Percentiles rank a stretch among this genome's conserved stretches.
Conservation (phyloP, 116 monocot genomes). For the Posidonia oceanica region DNA sequence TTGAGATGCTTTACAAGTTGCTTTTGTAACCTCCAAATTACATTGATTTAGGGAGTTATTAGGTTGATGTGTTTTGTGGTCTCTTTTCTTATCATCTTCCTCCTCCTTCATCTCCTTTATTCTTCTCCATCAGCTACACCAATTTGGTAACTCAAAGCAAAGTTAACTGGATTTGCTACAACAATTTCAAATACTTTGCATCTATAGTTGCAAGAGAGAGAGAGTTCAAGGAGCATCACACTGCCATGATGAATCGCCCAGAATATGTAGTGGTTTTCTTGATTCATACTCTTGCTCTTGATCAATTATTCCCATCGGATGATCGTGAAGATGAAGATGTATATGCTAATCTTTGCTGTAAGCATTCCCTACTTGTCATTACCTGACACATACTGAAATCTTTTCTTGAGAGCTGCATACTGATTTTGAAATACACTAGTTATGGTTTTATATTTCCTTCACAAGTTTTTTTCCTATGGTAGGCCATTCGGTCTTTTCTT, state of each 20-base stretch:
- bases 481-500: conserved; percentile 59
- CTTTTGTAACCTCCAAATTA: no score
- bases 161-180: conserved; percentile 90
- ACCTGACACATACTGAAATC: no score
- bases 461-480: conserved; percentile 11
- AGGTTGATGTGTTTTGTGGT: no score
- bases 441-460: conserved; percentile 2
- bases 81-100: no score
- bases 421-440: neutral
- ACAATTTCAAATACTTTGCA: no score
- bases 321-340: conserved; percentile 31
- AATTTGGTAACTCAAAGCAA: no score
- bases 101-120: no score
- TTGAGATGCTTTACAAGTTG: no score
- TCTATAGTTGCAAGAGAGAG: no score
- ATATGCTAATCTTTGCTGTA: conserved; percentile 59
- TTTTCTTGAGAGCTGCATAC: neutral
- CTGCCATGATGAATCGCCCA: conserved; percentile 37
- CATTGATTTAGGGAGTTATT: no score
- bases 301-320: conserved; percentile 36
- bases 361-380: neutral
- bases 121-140: no score
- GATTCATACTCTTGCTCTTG: conserved; percentile 73
- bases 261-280: conserved; percentile 77
- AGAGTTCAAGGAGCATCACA: no score